Evolutionary conservation across 345 rosid species (phyloP), one percentile per base, ranked within the genome.

Genomic region (Trapa bicornis): DNA sequence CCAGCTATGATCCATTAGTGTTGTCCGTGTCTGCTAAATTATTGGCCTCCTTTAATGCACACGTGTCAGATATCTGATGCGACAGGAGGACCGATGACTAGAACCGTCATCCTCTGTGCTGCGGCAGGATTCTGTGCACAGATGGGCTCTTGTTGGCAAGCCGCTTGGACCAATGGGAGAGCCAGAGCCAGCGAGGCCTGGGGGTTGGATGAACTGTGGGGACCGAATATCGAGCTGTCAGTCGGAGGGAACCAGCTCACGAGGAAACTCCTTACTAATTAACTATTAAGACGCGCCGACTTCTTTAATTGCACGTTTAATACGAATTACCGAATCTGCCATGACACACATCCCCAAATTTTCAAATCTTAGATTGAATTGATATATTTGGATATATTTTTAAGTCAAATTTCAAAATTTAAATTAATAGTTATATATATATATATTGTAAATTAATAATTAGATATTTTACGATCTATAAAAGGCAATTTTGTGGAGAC

Each of bases 1-100:
- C 63, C 63, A 58, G 63, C 63, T 58, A 58, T 32, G 32, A 58
- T 58, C 63, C 63, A 58, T 37, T 58, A 3, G 63, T 58, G n/a
- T 54, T 58, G 63, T 58, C 63, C 33, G 9, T 35, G 63, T 35
- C 63, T 35, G 14, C 33, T 5, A 10, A 32, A 58, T 58, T 58
- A 58, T 58, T 32, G 16, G 38, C 3, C 16, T 11, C 63, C 17
- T 41, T 50, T 10, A 50, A 15, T 50, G 56, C 56, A 16, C 63
- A 58, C 63, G 63, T 58, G 63, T 3, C 63, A 35, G 63, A 11
- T 13, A 11, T 58, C 38, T 33, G 63, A 33, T 11, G 56, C 43
- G 43, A 41, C 43, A 41, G 42, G 62, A 58, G 37, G 37, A 58
- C 32, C 63, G 63, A 58, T 17, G 43, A 1, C 7, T 8, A 41